Base-by-base conservation (phyloP, 352 stramenopile genomes). In the Phytopythium cucurbitacearum region DNA sequence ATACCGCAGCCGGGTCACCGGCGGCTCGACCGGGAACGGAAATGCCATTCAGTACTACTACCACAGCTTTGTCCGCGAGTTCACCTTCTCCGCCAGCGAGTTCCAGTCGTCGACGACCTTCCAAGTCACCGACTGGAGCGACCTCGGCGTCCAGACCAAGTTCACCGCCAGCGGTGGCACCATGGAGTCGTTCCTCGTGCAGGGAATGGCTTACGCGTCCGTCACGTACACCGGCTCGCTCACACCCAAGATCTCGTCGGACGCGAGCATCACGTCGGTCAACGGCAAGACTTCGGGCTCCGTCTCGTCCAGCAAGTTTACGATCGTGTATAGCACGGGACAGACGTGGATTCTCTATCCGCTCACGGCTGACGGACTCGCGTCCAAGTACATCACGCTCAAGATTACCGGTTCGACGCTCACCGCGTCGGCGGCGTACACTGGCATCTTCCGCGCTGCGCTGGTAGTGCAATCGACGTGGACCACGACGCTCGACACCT, bases 281-380 rank as follows among this genome's bases (percentile, higher is more conserved):
- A 89, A 89, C 39, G 70, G 65, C 10, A 16, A 67, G 28, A 35
- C 15, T 8, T 39, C 44, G 2, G 40, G 43, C 1, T 51, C 37
- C 4, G 39, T 47, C 34, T 38, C 40, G 33, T 73, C 56, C 1
- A 76, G 70, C 48, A 39, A 65, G 39, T 86, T 78, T 43, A 64
- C 80, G 11, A 13, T 91, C 15, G 56, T 64, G 54, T 67, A 87
- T 45, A 51, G 65, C 54, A 86, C 73, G 53, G 64, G 64, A 7
- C 66, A 68, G 48, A 74, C 48, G 7, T 91, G 80, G 80, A 74
- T 69, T n/a, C 48, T 91, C 9, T 91, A 88, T 59, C 67, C 73
- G 32, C 67, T 59, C 1, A 50, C 58, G 2, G 53, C 56, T 33
- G 60, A 76, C 47, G 60, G 61, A 15, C 53, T 86, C 28, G 45